Conservation (phyloP, 257 asterid species). For the Echium plantagineum region DNA sequence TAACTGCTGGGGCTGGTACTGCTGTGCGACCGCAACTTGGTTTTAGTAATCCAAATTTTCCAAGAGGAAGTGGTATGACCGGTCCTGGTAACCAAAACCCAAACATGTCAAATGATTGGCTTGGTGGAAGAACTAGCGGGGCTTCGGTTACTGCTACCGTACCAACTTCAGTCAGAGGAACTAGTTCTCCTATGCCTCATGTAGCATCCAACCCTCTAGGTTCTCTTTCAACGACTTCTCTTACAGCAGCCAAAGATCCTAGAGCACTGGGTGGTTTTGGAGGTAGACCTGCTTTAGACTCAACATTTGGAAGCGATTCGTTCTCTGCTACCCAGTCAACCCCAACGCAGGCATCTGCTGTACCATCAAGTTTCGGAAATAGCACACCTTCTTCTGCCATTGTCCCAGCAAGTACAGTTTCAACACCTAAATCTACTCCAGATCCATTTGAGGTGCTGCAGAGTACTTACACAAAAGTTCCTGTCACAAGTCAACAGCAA, state of each 20-base stretch:
- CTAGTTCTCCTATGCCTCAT: constrained; percentile 29
- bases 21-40: constrained; percentile 41
- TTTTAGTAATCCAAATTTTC: constrained; percentile 28
- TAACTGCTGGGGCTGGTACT: constrained; percentile 29
- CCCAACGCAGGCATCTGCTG: constrained; percentile 36
- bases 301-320: constrained; percentile 49
- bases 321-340: constrained; percentile 47
- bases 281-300: constrained; percentile 29
- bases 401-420: constrained; percentile 33
- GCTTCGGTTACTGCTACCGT: constrained; percentile 33
- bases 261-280: constrained; percentile 37
- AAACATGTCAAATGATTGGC: constrained; percentile 36
- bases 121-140: constrained; percentile 32
- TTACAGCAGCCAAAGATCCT: constrained; percentile 30
- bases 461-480: constrained; percentile 42
- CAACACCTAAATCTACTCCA: constrained; percentile 42
- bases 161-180: constrained; percentile 34
- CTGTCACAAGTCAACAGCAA: constrained; percentile 39
- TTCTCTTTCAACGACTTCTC: constrained; percentile 33
- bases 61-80: constrained; percentile 29
- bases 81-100: constrained; percentile 38
- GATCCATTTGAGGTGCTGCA: constrained; percentile 77
- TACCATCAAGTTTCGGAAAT: constrained; percentile 32
- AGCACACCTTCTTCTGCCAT: constrained; percentile 35
- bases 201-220: constrained; percentile 37